Evolutionary conservation across 257 asterid genomes (phyloP).

Genomic region (Capsicum rhomboideum): DNA sequence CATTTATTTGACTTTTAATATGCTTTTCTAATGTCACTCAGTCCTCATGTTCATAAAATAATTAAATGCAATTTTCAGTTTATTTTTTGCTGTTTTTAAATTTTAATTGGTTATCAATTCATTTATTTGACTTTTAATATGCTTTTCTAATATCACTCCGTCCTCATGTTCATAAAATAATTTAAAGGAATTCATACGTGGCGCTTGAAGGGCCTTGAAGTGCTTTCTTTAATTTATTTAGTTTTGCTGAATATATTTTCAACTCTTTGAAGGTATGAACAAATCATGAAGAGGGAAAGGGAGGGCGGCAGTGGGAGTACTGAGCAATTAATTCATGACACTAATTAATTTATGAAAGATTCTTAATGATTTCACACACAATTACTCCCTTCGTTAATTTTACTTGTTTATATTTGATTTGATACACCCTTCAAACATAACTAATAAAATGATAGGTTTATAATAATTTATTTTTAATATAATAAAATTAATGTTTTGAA

Average conservation of each 20-base stretch:
- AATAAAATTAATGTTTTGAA: too few relatives aligned
- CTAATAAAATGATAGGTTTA: too few relatives aligned
- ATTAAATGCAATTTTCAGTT: background rate
- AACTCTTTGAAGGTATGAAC: background rate
- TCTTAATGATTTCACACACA: background rate
- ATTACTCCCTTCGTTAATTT: too few relatives aligned
- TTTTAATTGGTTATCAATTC: background rate
- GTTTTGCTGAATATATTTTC: background rate
- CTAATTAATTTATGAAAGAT: background rate
- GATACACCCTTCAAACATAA: too few relatives aligned
- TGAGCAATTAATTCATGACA: background rate
- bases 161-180: background rate
- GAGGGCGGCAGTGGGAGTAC: background rate
- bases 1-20: background rate
- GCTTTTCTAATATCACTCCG: background rate
- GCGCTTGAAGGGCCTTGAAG: background rate
- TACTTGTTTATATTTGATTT: too few relatives aligned
- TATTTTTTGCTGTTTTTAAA: too few relatives aligned
- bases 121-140: background rate
- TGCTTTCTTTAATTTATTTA: background rate
- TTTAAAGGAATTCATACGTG: background rate
- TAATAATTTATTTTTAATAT: too few relatives aligned
- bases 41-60: too few relatives aligned
- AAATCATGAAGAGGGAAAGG: background rate
- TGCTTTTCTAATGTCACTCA: too few relatives aligned